Evolutionary conservation across 2,329 filamentous ascomycete genomes (phyloP).

Genomic region (Metarhizium guizhouense): DNA sequence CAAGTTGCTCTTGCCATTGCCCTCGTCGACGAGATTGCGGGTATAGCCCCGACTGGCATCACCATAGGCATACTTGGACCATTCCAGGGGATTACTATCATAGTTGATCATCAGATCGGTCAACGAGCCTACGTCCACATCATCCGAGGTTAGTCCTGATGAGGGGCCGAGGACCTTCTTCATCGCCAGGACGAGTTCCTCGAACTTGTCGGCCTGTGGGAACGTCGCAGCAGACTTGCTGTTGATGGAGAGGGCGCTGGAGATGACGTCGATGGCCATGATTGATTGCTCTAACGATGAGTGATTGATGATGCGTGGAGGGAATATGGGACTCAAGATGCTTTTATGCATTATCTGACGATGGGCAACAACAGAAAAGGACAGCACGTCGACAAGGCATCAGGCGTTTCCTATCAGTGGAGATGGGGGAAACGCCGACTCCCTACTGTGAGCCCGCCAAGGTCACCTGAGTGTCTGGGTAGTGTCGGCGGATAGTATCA

Average conservation of each 20-base stretch:
- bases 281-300: constrained; percentile 8
- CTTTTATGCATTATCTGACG: background rate
- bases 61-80: constrained; percentile 66
- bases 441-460: constrained; percentile 10
- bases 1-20: constrained; percentile 71
- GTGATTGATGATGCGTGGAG: background rate
- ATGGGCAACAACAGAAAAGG: constrained; percentile 6
- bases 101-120: constrained; percentile 68
- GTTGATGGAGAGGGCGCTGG: constrained; percentile 14
- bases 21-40: constrained; percentile 80
- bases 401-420: constrained; percentile 4
- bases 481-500: constrained; percentile 19
- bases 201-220: constrained; percentile 43
- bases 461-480: constrained; percentile 15
- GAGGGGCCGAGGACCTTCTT: constrained; percentile 68
- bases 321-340: background rate
- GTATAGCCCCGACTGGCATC: constrained; percentile 68
- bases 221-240: constrained; percentile 14
- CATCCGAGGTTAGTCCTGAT: constrained; percentile 72
- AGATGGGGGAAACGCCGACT: background rate
- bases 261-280: constrained; percentile 27
- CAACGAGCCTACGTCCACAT: constrained; percentile 67
- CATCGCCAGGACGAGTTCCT: constrained; percentile 63
- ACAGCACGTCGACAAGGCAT: constrained; percentile 15
- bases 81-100: constrained; percentile 57